Percentiles rank a stretch among this genome's conserved stretches.
Conservation (phyloP, 1,284 basidiomycete genomes). For the Ustilago shanxiensis region DNA sequence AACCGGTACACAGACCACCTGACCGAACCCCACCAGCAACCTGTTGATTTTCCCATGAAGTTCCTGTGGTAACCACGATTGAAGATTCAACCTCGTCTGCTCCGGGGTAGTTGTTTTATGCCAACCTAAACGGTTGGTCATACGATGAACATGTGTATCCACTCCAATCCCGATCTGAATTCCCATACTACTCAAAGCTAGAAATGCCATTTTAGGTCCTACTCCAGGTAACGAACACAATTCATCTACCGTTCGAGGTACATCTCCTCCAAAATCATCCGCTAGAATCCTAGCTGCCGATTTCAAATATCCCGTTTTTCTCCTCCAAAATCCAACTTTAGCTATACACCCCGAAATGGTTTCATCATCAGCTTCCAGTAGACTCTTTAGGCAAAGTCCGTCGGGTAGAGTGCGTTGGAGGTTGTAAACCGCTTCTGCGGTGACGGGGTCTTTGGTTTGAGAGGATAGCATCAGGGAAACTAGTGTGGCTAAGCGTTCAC, state of each 20-base stretch:
- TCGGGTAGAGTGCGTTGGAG: slow-evolving; percentile 82
- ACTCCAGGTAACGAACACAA: slow-evolving; percentile 66
- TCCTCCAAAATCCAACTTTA: slow-evolving; percentile 93
- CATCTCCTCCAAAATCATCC: slow-evolving; percentile 56
- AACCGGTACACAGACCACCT: slow-evolving; percentile 87
- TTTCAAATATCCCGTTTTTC: slow-evolving; percentile 77
- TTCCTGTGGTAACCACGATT: slow-evolving; percentile 64
- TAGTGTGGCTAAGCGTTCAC: slow-evolving; percentile 83
- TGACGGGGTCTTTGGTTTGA: slow-evolving; percentile 80
- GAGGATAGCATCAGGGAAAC: slow-evolving; percentile 95
- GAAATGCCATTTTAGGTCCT: slow-evolving; percentile 70
- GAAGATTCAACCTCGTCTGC: slow-evolving; percentile 75
- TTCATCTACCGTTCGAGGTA: slow-evolving; percentile 61
- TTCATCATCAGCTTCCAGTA: slow-evolving; percentile 78
- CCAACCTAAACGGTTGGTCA: slow-evolving; percentile 93
- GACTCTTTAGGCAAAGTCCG: slow-evolving; percentile 79
- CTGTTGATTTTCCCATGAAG: slow-evolving; percentile 63
- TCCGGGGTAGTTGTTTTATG: slow-evolving; percentile 90
- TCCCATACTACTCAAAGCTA: slow-evolving; percentile 83
- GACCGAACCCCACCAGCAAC: slow-evolving; percentile 71
- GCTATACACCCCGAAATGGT: slow-evolving; percentile 81
- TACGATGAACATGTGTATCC: slow-evolving; percentile 94
- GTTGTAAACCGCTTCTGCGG: slow-evolving; percentile 83
- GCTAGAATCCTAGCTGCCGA: slow-evolving; percentile 50
- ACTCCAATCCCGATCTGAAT: slow-evolving; percentile 96